These are phyloP conservation scores for Penicillium steckii DNA, from an alignment of 495 filamentous ascomycete genomes.

Conservation along the genomic window DNA sequence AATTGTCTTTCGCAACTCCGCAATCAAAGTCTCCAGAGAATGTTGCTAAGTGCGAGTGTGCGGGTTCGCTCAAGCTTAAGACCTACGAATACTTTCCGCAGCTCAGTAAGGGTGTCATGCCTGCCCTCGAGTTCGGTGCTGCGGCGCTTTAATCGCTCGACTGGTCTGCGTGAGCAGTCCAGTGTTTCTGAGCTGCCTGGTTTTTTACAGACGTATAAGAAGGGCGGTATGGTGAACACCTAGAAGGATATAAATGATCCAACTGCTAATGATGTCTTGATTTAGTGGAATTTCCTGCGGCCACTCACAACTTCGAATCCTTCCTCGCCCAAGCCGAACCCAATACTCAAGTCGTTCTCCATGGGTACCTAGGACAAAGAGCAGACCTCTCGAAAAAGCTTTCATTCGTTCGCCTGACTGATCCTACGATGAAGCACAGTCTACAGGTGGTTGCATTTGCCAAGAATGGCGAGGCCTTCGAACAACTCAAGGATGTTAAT, in stretches of 20 bases:
- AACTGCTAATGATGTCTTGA: slow-evolving; percentile 9
- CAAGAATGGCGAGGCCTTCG: slow-evolving; percentile 40
- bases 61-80: slow-evolving; percentile 20
- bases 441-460: slow-evolving; percentile 56
- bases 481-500: slow-evolving; percentile 45
- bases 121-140: slow-evolving; percentile 6
- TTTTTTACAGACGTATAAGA: slow-evolving; percentile 48
- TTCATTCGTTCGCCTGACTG: slow-evolving; percentile 63
- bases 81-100: slow-evolving; percentile 39
- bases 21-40: no score
- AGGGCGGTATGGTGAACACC: slow-evolving; percentile 39
- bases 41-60: slow-evolving; percentile 6
- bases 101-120: slow-evolving; percentile 10
- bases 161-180: slow-evolving; percentile 22
- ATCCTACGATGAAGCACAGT: slow-evolving; percentile 44
- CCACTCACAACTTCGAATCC: slow-evolving; percentile 47
- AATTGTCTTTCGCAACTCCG: no score
- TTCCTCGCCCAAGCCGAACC: slow-evolving; percentile 37
- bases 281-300: slow-evolving; percentile 53
- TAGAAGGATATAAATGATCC: neutral
- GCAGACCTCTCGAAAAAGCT: slow-evolving; percentile 64
- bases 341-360: slow-evolving; percentile 56
- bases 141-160: slow-evolving; percentile 27
- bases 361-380: slow-evolving; percentile 69
- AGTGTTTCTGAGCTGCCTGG: slow-evolving; percentile 15